Evolutionary conservation across 768 basidiomycete species (phyloP).

Genomic region (Boletus pseudo-olivaceus): DNA sequence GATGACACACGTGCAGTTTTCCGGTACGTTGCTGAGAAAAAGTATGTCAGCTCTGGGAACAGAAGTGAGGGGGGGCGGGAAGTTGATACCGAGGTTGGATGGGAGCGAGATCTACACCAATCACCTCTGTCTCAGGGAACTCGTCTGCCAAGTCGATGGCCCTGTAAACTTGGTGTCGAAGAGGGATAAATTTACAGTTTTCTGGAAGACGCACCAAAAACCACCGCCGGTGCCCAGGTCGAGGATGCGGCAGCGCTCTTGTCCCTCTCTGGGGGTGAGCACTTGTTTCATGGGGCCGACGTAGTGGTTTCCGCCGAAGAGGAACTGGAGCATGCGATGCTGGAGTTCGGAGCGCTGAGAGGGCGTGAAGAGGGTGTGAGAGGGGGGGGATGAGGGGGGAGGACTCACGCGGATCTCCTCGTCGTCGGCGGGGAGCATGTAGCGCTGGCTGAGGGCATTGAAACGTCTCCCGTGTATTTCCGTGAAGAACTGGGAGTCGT

Average conservation of each 20-base stretch:
- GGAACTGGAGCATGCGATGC: slow-evolving; percentile 65
- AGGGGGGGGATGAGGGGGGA: not conserved
- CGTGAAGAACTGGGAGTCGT: slow-evolving; percentile 54
- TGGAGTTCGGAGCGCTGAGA: slow-evolving; percentile 57
- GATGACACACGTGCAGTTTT: slow-evolving; percentile 66
- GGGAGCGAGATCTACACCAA: slow-evolving; percentile 69
- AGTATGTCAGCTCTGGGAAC: slow-evolving; percentile 12
- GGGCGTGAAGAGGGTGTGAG: slow-evolving; percentile 4
- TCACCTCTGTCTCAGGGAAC: slow-evolving; percentile 62
- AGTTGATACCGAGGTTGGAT: slow-evolving; percentile 60
- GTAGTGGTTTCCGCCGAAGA: slow-evolving; percentile 61
- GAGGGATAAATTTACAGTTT: not conserved
- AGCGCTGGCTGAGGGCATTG: slow-evolving; percentile 51
- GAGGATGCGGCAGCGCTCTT: slow-evolving; percentile 42
- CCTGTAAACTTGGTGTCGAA: slow-evolving; percentile 35
- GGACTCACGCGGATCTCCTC: slow-evolving; percentile 58
- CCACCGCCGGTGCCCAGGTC: slow-evolving; percentile 71
- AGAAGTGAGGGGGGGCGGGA: not conserved
- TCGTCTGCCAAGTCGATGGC: slow-evolving; percentile 73
- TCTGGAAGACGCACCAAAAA: slow-evolving; percentile 43
- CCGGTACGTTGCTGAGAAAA: slow-evolving; percentile 52
- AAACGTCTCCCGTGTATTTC: slow-evolving; percentile 49
- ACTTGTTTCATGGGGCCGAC: slow-evolving; percentile 61
- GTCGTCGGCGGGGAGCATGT: slow-evolving; percentile 63
- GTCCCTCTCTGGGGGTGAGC: slow-evolving; percentile 37